These are phyloP conservation scores for Cucurbita ficifolia DNA, from an alignment of 306 rosid species.

Conservation along the genomic window DNA sequence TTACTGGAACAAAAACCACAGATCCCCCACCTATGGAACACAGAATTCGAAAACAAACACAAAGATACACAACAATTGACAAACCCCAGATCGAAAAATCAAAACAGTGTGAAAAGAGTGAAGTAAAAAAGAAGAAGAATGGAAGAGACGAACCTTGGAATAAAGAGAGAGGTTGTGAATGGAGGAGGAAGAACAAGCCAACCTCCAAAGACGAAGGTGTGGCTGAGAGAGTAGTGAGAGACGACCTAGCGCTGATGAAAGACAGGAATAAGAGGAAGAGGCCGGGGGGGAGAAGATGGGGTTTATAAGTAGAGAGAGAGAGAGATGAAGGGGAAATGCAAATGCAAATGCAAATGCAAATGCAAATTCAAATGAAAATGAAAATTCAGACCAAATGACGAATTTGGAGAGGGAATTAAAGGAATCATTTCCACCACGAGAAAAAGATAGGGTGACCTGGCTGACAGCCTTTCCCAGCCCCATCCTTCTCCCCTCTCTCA, in stretches of 20 bases:
- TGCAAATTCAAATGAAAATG: background rate
- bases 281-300: background rate
- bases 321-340: background rate
- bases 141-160: background rate
- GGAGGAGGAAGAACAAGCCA: background rate
- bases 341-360: constrained; percentile 8
- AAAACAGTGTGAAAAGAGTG: background rate
- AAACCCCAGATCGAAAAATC: background rate
- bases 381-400: constrained; percentile 2
- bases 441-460: constrained; percentile 15
- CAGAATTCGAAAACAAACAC: background rate
- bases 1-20: background rate
- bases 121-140: background rate
- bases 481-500: background rate
- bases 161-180: background rate
- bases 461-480: constrained; percentile 13
- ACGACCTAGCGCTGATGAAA: constrained; percentile 1
- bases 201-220: constrained; percentile 7
- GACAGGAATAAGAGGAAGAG: background rate
- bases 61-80: background rate
- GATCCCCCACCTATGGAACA: background rate
- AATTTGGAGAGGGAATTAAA: background rate
- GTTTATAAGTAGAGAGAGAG: constrained; percentile 3
- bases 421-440: constrained; percentile 16
- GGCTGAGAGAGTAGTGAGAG: background rate